phyloP scores from a whole-genome alignment of 1,284 basidiomycete species.

The Ceratobasidium sp. region DNA sequence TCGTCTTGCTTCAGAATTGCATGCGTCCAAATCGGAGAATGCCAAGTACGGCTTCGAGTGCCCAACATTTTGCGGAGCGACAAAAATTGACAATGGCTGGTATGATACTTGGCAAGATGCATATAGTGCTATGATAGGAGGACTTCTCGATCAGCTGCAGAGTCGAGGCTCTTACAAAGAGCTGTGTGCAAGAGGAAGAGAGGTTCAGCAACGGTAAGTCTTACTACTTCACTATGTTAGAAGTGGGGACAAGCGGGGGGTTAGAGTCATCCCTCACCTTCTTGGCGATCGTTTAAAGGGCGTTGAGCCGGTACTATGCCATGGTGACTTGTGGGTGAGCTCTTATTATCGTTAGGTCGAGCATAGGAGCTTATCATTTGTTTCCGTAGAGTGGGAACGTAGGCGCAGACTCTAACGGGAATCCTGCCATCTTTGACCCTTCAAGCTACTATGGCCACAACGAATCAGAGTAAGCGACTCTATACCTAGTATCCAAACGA shows the following conservation, averaged over 20 bases:
- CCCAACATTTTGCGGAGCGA: conserved; percentile 84
- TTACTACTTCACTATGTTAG: not conserved
- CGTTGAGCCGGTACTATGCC: conserved; percentile 79
- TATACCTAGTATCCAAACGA: conserved; percentile 27
- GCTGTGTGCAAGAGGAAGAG: conserved; percentile 66
- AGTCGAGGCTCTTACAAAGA: conserved; percentile 58
- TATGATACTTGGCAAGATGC: conserved; percentile 76
- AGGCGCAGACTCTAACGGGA: conserved; percentile 62
- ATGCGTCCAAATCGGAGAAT: conserved; percentile 60
- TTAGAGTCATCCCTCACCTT: conserved; percentile 79
- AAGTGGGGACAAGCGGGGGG: not conserved
- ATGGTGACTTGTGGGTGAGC: conserved; percentile 87
- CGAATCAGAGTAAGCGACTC: conserved; percentile 78
- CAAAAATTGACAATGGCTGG: conserved; percentile 81
- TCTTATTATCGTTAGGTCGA: not conserved
- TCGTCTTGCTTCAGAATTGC: conserved; percentile 73
- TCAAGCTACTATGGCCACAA: conserved; percentile 86
- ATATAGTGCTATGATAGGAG: conserved; percentile 74
- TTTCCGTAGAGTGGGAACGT: conserved; percentile 80
- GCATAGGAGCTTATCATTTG: too few species aligned
- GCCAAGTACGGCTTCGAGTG: conserved; percentile 78
- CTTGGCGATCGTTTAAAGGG: conserved; percentile 64
- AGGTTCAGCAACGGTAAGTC: conserved; percentile 68
- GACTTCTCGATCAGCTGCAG: conserved; percentile 68
- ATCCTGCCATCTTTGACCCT: conserved; percentile 83